Conservation (phyloP, 2,329 filamentous ascomycete genomes). For the Microcyclosporella mali region DNA sequence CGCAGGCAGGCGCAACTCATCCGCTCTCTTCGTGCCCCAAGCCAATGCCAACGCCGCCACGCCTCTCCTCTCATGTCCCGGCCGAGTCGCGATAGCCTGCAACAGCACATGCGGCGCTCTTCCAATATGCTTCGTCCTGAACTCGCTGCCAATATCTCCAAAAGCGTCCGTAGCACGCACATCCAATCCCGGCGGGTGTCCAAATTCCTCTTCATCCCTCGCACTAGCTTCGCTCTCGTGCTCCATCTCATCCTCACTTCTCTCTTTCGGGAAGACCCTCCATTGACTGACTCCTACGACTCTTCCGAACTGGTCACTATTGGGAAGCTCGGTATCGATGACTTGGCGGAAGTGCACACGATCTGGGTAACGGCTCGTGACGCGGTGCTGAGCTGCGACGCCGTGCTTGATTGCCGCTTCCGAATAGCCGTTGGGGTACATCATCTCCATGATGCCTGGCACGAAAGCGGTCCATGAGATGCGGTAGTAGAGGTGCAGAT, state of each 20-base stretch:
- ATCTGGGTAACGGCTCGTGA: slow-evolving; percentile 14
- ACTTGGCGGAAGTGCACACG: slow-evolving; percentile 22
- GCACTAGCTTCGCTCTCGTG: slow-evolving; percentile 19
- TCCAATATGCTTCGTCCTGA: slow-evolving; percentile 23
- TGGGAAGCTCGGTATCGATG: slow-evolving; percentile 25
- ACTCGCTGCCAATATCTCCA: slow-evolving; percentile 8
- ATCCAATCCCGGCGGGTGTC: slow-evolving; percentile 16
- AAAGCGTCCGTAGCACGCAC: slow-evolving; percentile 20
- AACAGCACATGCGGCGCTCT: slow-evolving; percentile 24
- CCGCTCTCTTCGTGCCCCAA: slow-evolving; percentile 37
- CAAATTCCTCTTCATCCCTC: slow-evolving; percentile 14
- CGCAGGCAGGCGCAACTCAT: slow-evolving; percentile 32
- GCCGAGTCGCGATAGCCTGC: slow-evolving; percentile 33
- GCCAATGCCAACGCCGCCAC: slow-evolving; percentile 35
- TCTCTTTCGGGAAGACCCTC: slow-evolving; percentile 24
- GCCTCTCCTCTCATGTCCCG: slow-evolving; percentile 36
- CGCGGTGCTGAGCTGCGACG: slow-evolving; percentile 7
- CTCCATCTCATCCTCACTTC: slow-evolving; percentile 24
- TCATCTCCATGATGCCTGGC: slow-evolving; percentile 24
- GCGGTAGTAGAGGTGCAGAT: slow-evolving; percentile 20
- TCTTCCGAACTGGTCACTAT: slow-evolving; percentile 14
- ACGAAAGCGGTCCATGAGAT: slow-evolving; percentile 24
- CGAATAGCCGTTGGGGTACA: slow-evolving; percentile 27
- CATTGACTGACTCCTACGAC: slow-evolving; percentile 30
- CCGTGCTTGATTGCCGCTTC: slow-evolving; percentile 10